Base-by-base conservation (phyloP, 129 eudicot species). In the Rutidosis leptorrhynchoides region DNA sequence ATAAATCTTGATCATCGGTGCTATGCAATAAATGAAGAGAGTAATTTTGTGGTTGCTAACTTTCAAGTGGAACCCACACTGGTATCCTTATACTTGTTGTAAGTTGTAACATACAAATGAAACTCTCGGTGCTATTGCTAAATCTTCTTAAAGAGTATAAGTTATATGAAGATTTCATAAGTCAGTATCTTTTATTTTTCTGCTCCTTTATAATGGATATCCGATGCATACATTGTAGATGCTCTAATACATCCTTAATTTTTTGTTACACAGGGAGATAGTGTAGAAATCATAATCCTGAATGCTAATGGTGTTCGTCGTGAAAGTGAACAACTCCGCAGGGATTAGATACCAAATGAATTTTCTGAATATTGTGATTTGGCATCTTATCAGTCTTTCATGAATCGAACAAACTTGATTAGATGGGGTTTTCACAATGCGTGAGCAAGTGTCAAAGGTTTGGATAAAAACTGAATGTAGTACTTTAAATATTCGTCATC, bases 311-410 rank as follows among this genome's bases (percentile, higher is more conserved):
- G 98, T n/a, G 68, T 81, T 23, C 96, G 90, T 21, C 79, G 73
- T 10, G 96, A 91, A 65, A 75, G 58, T 80, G 85, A 87, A 95
- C 89, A 80, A 26, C 98, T 91, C 64, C 79, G 98, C 83, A 85
- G 55, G 71, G 98, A 91, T 76, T 91, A 73, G 74, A 45, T 23
- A 30, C 66, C 27, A 19, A 20, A 48, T 19, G 26, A 21, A 16
- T 42, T 57, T 58, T 65, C 62, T 49, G 57, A 65, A 58, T 60
- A 16, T 57, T 56, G 73, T 46, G 68, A 30, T 57, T 58, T 19
- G 7, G 29, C 43, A 10, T 57, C 52, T 17, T 37, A 67, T 32
- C 66, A 6, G 51, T 52, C 49, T 37, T 68, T 20, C 46, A 52
- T 55, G 8, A 32, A 35, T 29, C 5, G 35, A 22, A 30, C 48